Evolutionary conservation across 129 eudicot species (phyloP).

Genomic region (Smallanthus sonchifolius): DNA sequence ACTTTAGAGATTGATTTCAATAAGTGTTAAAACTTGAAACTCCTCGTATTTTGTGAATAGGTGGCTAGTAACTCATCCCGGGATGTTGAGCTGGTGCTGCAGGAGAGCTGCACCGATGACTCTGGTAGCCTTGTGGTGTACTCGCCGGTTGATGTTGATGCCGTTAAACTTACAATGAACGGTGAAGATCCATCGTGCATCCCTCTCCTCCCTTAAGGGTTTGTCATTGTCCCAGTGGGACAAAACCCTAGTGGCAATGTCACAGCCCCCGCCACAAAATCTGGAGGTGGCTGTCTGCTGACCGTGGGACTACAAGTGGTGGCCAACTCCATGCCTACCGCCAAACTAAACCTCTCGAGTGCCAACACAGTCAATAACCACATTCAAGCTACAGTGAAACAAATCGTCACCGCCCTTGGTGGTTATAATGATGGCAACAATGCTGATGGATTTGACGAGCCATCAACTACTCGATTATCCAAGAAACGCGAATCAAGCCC

Average conservation of each 20-base stretch:
- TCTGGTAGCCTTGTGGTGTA: slow-evolving; percentile 81
- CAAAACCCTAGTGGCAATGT: slow-evolving; percentile 20
- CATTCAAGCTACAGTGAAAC: slow-evolving; percentile 60
- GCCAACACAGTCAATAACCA: slow-evolving; percentile 81
- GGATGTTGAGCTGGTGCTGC: slow-evolving; percentile 76
- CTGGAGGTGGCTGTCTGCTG: slow-evolving; percentile 60
- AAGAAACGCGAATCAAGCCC: slow-evolving; percentile 25
- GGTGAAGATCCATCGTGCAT: slow-evolving; percentile 90
- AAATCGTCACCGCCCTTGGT: slow-evolving; percentile 58
- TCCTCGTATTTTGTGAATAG: slow-evolving; percentile 32
- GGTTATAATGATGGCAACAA: slow-evolving; percentile 21
- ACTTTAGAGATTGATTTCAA: too few species aligned
- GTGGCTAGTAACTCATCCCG: slow-evolving; percentile 88
- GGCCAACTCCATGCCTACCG: slow-evolving; percentile 71
- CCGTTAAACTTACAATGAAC: slow-evolving; percentile 77
- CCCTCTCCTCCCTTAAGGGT: slow-evolving; percentile 88
- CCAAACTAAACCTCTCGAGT: slow-evolving; percentile 79
- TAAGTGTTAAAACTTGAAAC: not conserved
- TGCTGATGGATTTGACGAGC: slow-evolving; percentile 27
- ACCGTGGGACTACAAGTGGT: slow-evolving; percentile 86
- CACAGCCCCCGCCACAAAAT: slow-evolving; percentile 5
- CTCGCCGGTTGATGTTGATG: slow-evolving; percentile 74
- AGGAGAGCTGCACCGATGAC: slow-evolving; percentile 90
- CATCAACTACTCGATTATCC: slow-evolving; percentile 2
- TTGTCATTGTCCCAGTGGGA: slow-evolving; percentile 56